Percentiles rank a stretch among this genome's conserved stretches.
These are phyloP conservation scores for Fagopyrum tataricum DNA, from an alignment of 148 eudicot genomes.

Conservation along the genomic window DNA sequence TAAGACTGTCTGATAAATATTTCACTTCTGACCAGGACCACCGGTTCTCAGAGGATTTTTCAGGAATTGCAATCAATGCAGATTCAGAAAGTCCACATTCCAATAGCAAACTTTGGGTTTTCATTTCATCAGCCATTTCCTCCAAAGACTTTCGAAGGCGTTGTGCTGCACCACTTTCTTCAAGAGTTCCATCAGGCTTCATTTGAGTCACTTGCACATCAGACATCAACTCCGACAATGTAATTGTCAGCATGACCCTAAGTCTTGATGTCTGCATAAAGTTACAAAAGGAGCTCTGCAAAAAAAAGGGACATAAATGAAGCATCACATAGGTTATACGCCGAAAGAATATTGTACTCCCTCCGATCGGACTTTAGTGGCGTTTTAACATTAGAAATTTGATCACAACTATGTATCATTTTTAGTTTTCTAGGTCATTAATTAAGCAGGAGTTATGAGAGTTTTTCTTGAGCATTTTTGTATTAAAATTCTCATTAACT, in stretches of 20 bases:
- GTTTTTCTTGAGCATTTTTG: too few species aligned
- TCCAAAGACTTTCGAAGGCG: conserved; percentile 84
- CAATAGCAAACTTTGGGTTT: conserved; percentile 39
- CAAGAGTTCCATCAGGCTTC: conserved; percentile 95
- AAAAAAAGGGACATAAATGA: conserved; percentile 16
- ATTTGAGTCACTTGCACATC: conserved; percentile 96
- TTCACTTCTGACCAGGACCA: conserved; percentile 98
- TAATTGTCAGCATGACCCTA: conserved; percentile 90
- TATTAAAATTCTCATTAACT: too few species aligned
- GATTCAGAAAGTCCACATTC: conserved; percentile 78
- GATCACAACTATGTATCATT: too few species aligned
- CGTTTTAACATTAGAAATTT: too few species aligned
- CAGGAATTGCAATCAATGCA: conserved; percentile 51
- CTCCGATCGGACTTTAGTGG: too few species aligned
- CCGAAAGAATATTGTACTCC: too few species aligned
- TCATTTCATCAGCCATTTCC: conserved; percentile 91
- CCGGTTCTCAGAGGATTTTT: conserved; percentile 43
- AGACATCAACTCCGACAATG: conserved; percentile 95
- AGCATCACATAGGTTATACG: neutral
- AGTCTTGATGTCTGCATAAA: conserved; percentile 79
- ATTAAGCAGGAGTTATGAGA: too few species aligned
- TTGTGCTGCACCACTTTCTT: conserved; percentile 96
- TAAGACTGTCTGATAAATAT: conserved; percentile 60
- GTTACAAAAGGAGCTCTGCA: conserved; percentile 91
- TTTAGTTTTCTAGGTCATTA: too few species aligned